Evolutionary conservation across 2,329 filamentous ascomycete species (phyloP), one percentile per base, ranked within the genome.

Genomic region (Periconia sp.): DNA sequence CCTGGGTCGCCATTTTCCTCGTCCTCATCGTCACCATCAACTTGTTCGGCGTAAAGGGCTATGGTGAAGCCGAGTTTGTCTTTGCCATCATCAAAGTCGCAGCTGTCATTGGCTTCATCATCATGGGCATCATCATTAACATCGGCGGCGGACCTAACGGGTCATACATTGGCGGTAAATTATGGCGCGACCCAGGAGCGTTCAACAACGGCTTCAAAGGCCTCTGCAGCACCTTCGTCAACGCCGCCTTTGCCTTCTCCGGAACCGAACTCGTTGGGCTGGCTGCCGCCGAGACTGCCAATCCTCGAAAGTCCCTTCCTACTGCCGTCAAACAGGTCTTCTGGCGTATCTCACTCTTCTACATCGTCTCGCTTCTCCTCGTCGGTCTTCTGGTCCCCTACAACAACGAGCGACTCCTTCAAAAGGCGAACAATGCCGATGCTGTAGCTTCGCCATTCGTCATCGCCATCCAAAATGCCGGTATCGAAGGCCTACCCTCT

Each of bases 301-400:
- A 91, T 61, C 88, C 88, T 4, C 80, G 87, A 48, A 90, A 95
- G 68, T 90, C 88, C 2, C 78, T 97, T 0, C 92, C 92, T 0
- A 92, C 86, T 0, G 92, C 92, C 17, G 85, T 95, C 62, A 95
- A 95, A 72, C 92, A 96, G 70, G 91, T 96, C 29, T 96, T 96
- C 72, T 96, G 92, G 91, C 86, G 92, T 61, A 95, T 96, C 78
- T 63, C 56, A 6, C 78, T 71, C 16, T 96, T 96, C 75, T 96
- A 96, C 73, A 79, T 96, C 36, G 84, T 95, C 23, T 88, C 88
- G 1, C 79, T 96, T 9, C 83, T 84, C 4, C 75, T 96, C 4
- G 84, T 96, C 43, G 90, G 92, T 18, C 78, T 96, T 1, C 77
- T 96, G 3, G 89, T 96, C 0, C 87, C 86, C 0, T 92, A 87